These are phyloP conservation scores for Pseudisothecium myosuroides DNA, from an alignment of 225 moss, liverwort and hornwort species.

Conservation along the genomic window DNA sequence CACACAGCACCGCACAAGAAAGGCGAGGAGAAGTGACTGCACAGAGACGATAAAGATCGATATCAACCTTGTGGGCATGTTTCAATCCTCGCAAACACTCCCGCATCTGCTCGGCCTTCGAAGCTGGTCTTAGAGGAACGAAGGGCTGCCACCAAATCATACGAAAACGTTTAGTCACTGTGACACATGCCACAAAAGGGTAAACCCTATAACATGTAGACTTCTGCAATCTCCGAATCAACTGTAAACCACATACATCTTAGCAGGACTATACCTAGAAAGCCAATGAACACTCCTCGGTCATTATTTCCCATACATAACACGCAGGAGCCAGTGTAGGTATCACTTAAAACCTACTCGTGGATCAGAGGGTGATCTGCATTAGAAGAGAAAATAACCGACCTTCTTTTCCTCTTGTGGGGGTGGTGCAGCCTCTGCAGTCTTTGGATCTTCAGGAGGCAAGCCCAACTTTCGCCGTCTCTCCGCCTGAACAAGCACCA, in stretches of 20 bases:
- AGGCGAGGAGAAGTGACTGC: neutral
- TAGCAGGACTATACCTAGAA: neutral
- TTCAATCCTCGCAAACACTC: slow-evolving; percentile 76
- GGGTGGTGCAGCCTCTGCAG: slow-evolving; percentile 53
- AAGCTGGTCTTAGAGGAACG: slow-evolving; percentile 60
- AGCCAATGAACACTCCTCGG: neutral
- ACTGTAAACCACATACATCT: neutral
- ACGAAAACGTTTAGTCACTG: neutral
- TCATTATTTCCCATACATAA: neutral
- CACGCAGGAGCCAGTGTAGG: neutral
- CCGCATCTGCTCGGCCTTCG: slow-evolving; percentile 83
- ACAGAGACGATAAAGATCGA: neutral
- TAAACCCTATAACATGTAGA: neutral
- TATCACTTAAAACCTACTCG: neutral
- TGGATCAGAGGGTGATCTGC: neutral
- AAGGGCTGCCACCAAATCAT: slow-evolving; percentile 48
- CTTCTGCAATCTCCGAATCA: neutral
- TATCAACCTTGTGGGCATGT: slow-evolving; percentile 63
- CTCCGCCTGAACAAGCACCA: slow-evolving; percentile 57
- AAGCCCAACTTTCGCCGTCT: slow-evolving; percentile 88
- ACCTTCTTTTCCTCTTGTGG: slow-evolving; percentile 92
- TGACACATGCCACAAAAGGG: neutral
- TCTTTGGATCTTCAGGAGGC: slow-evolving; percentile 78
- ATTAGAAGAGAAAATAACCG: neutral
- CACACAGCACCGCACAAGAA: neutral